Evolutionary conservation across 73 alveolate species (phyloP).

Genomic region (Tetrahymena borealis): DNA sequence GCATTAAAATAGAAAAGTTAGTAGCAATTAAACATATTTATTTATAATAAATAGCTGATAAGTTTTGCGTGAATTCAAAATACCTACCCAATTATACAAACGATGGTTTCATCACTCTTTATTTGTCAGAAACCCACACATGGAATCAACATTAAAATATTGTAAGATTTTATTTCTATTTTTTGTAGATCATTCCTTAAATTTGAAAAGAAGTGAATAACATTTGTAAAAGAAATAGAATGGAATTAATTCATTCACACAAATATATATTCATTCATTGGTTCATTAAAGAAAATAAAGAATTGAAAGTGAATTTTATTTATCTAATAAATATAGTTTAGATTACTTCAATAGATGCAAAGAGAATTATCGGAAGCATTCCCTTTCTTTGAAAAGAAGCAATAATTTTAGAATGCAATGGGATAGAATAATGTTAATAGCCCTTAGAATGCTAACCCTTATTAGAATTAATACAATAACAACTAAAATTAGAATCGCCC

Average conservation of each 20-base stretch:
- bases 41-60: neutral
- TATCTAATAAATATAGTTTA: neutral
- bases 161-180: neutral
- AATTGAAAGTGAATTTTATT: no score
- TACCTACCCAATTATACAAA: neutral
- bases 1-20: no score
- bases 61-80: neutral
- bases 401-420: neutral
- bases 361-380: neutral
- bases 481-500: neutral
- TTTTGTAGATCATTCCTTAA: no score
- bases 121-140: neutral
- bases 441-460: no score
- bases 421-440: neutral
- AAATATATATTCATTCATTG: no score
- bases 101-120: neutral
- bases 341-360: neutral
- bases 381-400: neutral
- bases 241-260: no score
- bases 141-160: neutral
- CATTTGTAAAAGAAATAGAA: no score
- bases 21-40: neutral
- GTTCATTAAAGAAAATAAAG: no score
- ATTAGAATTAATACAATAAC: no score
- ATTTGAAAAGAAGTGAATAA: no score